Base-by-base conservation (phyloP, 345 rosid species). In the Populus euphratica region DNA sequence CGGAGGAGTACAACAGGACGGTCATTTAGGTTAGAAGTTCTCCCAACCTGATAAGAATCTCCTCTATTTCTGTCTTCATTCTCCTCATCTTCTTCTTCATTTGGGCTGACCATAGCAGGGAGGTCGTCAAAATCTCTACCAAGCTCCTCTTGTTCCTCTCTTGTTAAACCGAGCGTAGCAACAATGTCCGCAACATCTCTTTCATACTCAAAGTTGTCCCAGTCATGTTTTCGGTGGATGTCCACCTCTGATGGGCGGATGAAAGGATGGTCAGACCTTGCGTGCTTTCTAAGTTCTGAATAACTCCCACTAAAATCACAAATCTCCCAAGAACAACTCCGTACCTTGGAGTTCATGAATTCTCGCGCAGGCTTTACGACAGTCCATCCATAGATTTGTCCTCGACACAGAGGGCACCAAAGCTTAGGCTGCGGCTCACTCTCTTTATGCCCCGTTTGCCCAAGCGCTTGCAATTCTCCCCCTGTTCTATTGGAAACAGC, bases 331-430 rank as follows among this genome's bases (percentile, higher is more conserved):
- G 99, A 96, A 75, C 99, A 96, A 36, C 89, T 88, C 76, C 97
- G 82, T 81, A 73, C 89, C 85, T 93, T 96, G 76, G 80, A 72
- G 79, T 96, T 93, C 16, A 93, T 91, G 87, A 92, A 92, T 8
- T 82, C 87, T 82, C 99, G 86, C 44, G 88, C 94, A 77, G 91
- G 94, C 77, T 93, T 93, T 59, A 86, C 90, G 68, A 91, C 92
- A 79, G 90, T 83, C 90, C 88, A 92, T 68, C 91, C 89, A 33
- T 85, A 73, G 56, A 93, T 81, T 38, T 83, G 77, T 73, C 99
- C 99, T 17, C 99, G 88, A 73, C 99, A 92, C 41, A 92, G 76
- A 61, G 97, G 99, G 73, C 99, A 96, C 78, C 86, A 88, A 89
- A 92, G 74, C 64, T 82, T 86, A 41, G 77, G 27, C 69, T 76